Evolutionary conservation across 805 yeast genomes (phyloP), one percentile per base, ranked within the genome.

Genomic region (Wickerhamia fluorescens): DNA sequence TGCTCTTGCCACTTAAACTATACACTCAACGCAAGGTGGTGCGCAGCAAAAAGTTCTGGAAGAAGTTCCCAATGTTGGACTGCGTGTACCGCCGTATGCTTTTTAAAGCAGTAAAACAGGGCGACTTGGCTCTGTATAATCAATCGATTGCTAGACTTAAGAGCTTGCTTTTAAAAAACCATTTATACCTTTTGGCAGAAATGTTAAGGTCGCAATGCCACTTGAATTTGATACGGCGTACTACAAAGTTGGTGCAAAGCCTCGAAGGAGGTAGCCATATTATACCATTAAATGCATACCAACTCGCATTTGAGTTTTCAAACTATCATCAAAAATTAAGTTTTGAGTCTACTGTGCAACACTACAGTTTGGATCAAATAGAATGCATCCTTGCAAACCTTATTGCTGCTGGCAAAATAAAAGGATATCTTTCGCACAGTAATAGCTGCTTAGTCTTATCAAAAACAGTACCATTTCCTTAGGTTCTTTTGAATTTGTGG

Each of bases 391-490:
- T 85, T 14, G 87, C 94, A 0, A 72, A 68, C 30, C 55, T 81
- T 44, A 83, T 87, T 12, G 62, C 66, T 29, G 56, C 58, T 28
- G 79, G 79, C 6, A 58, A 51, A 33, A 58, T 86, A 26, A 85
- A 81, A 52, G 96, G 95, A 0, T 87, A 87, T 51, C 52, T 87
- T 10, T 81, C 94, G 4, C 92, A 85, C 47, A 69, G 77, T 3
- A 76, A 82, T 45, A 61, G 73, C 23, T 80, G 83, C 28, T 60
- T 84, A 12, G 95, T 87, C 7, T 53, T 86, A 31, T 78, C 92
- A 49, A 84, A 80, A 51, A 71, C 63, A 11, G 73, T 73, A 15
- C 78, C 95, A 3, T 86, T 86, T 49, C 94, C 92, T 14, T 10
- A 12, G 22, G 25, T 17, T 23, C 25, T 11, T n/a, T n/a, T n/a